phyloP scores from a whole-genome alignment of 2,329 filamentous ascomycete species.

The Colletotrichum viniferum region DNA sequence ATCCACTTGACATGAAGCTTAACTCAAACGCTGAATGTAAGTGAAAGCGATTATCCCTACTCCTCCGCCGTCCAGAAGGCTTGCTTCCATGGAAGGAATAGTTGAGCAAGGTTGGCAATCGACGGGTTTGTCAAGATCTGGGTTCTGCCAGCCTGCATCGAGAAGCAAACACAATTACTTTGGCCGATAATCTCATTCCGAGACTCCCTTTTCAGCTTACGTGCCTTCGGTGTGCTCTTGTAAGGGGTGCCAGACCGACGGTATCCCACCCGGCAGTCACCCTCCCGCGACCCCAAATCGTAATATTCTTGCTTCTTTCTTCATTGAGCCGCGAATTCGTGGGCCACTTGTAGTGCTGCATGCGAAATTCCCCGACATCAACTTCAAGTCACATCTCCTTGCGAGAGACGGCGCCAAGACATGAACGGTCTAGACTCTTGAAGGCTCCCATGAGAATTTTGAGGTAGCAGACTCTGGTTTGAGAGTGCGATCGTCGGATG shows the following conservation, averaged over 20 bases:
- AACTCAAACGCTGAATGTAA: background rate
- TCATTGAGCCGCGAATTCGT: background rate
- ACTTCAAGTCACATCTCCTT: accelerated
- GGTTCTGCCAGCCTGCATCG: background rate
- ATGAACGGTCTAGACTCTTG: background rate
- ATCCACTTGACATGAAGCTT: background rate
- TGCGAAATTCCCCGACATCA: background rate
- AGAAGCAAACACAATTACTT: background rate
- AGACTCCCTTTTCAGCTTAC: background rate
- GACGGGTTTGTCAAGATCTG: background rate
- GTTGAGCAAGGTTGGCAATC: background rate
- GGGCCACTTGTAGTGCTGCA: background rate
- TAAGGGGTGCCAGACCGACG: background rate
- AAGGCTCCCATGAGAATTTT: accelerated
- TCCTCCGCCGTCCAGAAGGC: background rate
- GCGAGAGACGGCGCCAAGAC: background rate
- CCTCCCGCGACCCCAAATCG: background rate
- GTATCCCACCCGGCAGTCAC: background rate
- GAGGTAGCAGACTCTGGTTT: background rate
- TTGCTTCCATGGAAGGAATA: background rate
- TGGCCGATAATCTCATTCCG: background rate
- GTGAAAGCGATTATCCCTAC: background rate
- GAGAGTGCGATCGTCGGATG: background rate
- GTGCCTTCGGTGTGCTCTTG: background rate
- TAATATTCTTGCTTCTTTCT: background rate